Evolutionary conservation across 257 asterid species (phyloP), one percentile per base, ranked within the genome.

Genomic region (Fraxinus pennsylvanica): DNA sequence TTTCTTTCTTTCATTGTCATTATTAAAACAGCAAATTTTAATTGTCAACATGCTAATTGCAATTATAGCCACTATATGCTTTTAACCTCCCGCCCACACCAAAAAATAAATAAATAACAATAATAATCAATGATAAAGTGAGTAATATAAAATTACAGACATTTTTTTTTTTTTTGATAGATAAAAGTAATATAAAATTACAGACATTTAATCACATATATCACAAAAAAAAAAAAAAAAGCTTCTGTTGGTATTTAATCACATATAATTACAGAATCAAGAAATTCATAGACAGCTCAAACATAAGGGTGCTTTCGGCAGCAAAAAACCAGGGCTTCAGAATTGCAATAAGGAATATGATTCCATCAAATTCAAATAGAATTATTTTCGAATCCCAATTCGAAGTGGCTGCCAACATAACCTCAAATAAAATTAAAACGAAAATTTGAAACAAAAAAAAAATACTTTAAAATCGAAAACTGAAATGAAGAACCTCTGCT

Each of bases 391-490:
- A 33, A 54, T 66, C 77, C 65, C 15, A 57, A 81, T 50, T 41
- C 84, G 65, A 59, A 72, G 68, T 75, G 69, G 17, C 35, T 25
- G 25, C 35, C 74, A 57, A 74, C 77, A 70, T 57, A 10, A 14
- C 21, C 63, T 66, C 3, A 67, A n/a, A 72, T 45, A 27, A 78
- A 71, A 63, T 27, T 68, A 63, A 63, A 27, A 25, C 6, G 7
- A 10, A 25, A 25, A 2, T 27, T 54, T 45, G 19, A 45, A 14
- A 19, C 15, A 15, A 38, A 63, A 19, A 36, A 3, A 61, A 63
- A 1, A 57, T 19, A 21, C 6, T 3, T 21, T 47, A 61, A 63
- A 72, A 77, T 74, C 8, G 2, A 7, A 38, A 38, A 38, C 14
- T 19, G 14, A 30, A 54, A 65, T 1, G 35, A 30, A 68, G 54